phyloP scores from a whole-genome alignment of 2,329 filamentous ascomycete species.

The Orbilia brochopaga region DNA sequence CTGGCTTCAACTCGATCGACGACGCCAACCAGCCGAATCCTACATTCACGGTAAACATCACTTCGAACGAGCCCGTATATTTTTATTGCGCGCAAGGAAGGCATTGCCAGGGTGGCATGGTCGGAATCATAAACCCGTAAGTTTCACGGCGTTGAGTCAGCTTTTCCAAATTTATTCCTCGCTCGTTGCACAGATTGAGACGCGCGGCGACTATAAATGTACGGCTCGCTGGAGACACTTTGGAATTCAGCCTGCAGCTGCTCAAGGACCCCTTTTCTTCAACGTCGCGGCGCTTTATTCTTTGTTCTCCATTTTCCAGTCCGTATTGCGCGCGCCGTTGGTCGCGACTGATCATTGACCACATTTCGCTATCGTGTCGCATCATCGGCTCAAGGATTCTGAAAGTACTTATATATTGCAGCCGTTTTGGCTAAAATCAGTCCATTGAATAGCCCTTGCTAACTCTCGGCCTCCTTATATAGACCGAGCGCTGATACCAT shows the following conservation, averaged over 20 bases:
- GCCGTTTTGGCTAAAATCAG: constrained; percentile 44
- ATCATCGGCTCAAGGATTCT: constrained; percentile 5
- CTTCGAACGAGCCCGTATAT: constrained; percentile 75
- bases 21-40: constrained; percentile 32
- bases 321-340: too few relatives aligned
- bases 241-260: too few relatives aligned
- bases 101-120: constrained; percentile 78
- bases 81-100: constrained; percentile 75
- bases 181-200: constrained; percentile 12
- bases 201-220: constrained; percentile 15
- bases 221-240: not conserved
- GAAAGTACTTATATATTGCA: constrained; percentile 35
- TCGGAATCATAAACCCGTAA: constrained; percentile 74
- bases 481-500: constrained; percentile 40
- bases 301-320: not conserved
- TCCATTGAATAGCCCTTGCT: constrained; percentile 27
- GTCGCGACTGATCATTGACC: too few relatives aligned
- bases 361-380: not conserved
- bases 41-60: constrained; percentile 74
- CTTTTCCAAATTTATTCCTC: constrained; percentile 10
- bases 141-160: constrained; percentile 20
- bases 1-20: constrained; percentile 62
- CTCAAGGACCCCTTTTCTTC: too few relatives aligned
- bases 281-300: too few relatives aligned
- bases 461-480: constrained; percentile 19